Percentiles rank a stretch among this genome's conserved stretches.
These are phyloP conservation scores for Sorghum bicolor DNA, from an alignment of 176 grass and related monocot genomes.

Conservation along the genomic window Sorghum_bicolor_NCBIv3 NC_012878.2:8556501-8557000, in stretches of 20 bases:
- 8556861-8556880: background rate
- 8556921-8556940: background rate
- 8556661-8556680: background rate
- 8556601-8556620: conserved; percentile 66
- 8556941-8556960: background rate
- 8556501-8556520: too few relatives aligned
- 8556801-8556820: background rate
- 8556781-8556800: background rate
- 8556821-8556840: background rate
- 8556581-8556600: conserved; percentile 88
- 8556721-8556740: background rate
- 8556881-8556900: background rate
- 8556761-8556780: background rate
- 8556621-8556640: background rate
- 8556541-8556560: conserved; percentile 83
- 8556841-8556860: background rate
- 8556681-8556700: background rate
- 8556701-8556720: background rate
- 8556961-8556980: background rate
- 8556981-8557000: background rate
- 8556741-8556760: background rate
- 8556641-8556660: background rate
- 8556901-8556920: background rate
- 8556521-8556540: conserved; percentile 75
- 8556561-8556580: conserved; percentile 92